Conservation (phyloP, 2,329 filamentous ascomycete genomes). For the Helicocarpus griseus region DNA sequence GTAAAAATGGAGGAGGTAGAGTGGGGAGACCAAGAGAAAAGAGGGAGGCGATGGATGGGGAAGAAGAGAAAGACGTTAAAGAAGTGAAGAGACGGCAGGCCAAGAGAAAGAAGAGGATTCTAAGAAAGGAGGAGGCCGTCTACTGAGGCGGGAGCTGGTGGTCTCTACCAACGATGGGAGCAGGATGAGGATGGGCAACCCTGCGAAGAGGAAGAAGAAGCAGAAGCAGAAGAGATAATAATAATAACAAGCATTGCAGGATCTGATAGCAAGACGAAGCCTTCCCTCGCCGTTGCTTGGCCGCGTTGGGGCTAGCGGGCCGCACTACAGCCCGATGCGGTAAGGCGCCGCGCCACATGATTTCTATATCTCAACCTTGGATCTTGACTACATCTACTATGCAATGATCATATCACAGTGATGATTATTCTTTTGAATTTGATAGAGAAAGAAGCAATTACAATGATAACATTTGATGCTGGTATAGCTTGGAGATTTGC, state of each 20-base stretch:
- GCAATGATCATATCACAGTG: no score
- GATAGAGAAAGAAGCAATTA: no score
- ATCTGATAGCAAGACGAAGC: constrained; percentile 4
- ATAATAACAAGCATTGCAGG: constrained; percentile 4
- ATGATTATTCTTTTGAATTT: no score
- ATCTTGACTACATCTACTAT: not conserved
- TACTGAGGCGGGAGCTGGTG: not conserved
- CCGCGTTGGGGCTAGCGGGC: not conserved
- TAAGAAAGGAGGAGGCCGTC: not conserved
- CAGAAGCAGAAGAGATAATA: no score
- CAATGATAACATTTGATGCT: no score
- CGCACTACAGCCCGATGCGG: not conserved
- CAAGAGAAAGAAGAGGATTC: constrained; percentile 3
- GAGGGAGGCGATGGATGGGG: constrained; percentile 10
- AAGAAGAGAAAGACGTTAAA: constrained; percentile 7
- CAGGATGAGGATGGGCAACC: not conserved
- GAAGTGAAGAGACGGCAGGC: constrained; percentile 8
- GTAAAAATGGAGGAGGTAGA: constrained; percentile 20
- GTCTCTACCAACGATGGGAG: not conserved
- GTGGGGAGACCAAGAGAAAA: constrained; percentile 13
- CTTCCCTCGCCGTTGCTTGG: not conserved
- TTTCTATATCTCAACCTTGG: constrained; percentile 5
- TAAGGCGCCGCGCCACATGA: not conserved
- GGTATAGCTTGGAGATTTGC: no score
- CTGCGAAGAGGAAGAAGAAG: no score